These are phyloP conservation scores for Exserohilum rostratum DNA, from an alignment of 2,329 filamentous ascomycete species.

Conservation along the genomic window DNA sequence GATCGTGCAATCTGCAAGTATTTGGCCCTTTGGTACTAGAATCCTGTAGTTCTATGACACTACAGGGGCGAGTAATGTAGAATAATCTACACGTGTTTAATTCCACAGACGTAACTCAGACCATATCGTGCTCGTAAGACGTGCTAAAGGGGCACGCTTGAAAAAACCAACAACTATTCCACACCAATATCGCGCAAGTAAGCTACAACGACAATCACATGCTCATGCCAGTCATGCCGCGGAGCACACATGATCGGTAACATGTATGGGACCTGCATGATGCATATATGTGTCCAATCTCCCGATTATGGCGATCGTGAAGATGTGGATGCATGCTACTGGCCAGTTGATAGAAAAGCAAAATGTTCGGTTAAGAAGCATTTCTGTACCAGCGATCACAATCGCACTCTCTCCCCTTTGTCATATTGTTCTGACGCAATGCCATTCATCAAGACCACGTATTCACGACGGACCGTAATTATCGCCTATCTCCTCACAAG, in stretches of 20 bases:
- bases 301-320: background rate
- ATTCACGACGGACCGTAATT: too few species aligned
- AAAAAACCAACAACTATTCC: too few species aligned
- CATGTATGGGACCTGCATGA: background rate
- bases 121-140: background rate
- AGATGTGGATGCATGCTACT: background rate
- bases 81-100: too few species aligned
- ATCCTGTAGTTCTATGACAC: too few species aligned
- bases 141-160: background rate
- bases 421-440: background rate
- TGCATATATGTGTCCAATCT: background rate
- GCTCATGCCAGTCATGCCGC: background rate
- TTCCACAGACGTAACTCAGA: too few species aligned
- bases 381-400: background rate
- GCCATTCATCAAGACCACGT: too few species aligned
- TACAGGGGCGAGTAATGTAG: too few species aligned
- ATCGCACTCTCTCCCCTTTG: background rate
- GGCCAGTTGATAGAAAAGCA: background rate
- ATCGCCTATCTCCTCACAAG: too few species aligned
- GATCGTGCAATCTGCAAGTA: too few species aligned
- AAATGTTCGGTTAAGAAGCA: background rate
- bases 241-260: background rate
- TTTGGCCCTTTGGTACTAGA: too few species aligned
- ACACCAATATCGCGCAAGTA: too few species aligned
- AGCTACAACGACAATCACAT: too few species aligned